Base-by-base conservation (phyloP, 2,329 filamentous ascomycete genomes). In the Pseudogymnoascus sp. region DNA sequence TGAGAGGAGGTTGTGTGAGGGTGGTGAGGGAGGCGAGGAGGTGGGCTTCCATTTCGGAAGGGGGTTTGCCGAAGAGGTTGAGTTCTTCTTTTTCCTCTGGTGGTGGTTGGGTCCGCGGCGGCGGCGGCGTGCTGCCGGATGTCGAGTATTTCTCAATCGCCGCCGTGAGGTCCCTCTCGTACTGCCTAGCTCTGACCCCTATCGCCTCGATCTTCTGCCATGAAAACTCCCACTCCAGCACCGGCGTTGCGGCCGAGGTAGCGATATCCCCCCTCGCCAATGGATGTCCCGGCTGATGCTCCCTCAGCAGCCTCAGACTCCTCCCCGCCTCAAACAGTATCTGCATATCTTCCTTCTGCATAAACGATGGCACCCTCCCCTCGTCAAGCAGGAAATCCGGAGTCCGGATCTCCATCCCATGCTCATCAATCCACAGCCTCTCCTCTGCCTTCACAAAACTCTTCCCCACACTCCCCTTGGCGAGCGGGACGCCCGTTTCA, bases 311-410 rank as follows among this genome's bases (percentile, higher is more conserved):
- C 6, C 89, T 84, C 59, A 96, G 75, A 71, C 89, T 93, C 69
- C 83, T 84, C 3, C 90, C 91, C 3, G 87, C 89, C 72, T 96
- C 90, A 67, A 93, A 93, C n/a, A 95, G 84, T 4, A 81, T 78
- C 61, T 83, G 81, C 2, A 85, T 86, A 67, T 93, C 82, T 64
- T 95, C 90, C 4, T 78, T 73, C 0, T 86, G 82, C 50, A 96
- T 80, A 68, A 95, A 95, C 1, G 80, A 78, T 0, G 90, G 90
- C 76, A 95, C 85, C 66, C 83, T 83, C 29, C 82, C 77, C 21
- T 80, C 78, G 65, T 88, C 85, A 33, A 93, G 80, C 5, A 84
- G 75, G 67, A 84, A 90, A 65, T 89, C 84, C 1, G 80, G 72
- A 21, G 85, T 82, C 40, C 82, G 80, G 7, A 80, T 75, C 68